These are phyloP conservation scores for Coelastrella sp. DNA, from an alignment of 139 green algal species.

Conservation along the genomic window DNA sequence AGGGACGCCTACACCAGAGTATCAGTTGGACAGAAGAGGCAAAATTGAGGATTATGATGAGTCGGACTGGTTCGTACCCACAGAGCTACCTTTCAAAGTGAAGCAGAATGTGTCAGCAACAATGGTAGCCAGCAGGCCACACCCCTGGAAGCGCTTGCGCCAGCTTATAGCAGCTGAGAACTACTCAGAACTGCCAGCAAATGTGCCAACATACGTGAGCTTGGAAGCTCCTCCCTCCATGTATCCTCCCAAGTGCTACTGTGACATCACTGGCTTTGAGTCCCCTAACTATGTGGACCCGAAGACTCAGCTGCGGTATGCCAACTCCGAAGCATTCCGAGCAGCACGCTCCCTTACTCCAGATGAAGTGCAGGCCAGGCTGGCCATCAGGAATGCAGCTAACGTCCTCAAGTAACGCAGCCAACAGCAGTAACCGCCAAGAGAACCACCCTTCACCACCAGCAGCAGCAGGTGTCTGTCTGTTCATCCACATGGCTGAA, in stretches of 20 bases:
- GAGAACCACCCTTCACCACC: not conserved
- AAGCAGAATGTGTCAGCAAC: constrained; percentile 25
- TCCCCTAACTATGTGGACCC: constrained; percentile 66
- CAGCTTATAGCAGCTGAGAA: constrained; percentile 63
- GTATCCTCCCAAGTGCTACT: constrained; percentile 79
- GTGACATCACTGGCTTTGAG: constrained; percentile 70
- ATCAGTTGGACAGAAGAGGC: constrained; percentile 30
- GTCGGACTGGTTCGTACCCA: constrained; percentile 51
- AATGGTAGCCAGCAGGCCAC: constrained; percentile 21
- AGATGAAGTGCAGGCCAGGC: constrained; percentile 53
- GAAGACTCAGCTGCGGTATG: constrained; percentile 68
- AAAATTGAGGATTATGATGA: constrained; percentile 35
- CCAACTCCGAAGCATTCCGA: constrained; percentile 52
- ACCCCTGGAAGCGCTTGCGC: constrained; percentile 62
- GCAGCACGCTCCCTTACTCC: constrained; percentile 48
- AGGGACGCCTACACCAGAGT: not conserved
- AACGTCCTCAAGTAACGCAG: constrained; percentile 51
- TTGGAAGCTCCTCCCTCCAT: constrained; percentile 72
- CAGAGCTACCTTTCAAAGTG: constrained; percentile 49
- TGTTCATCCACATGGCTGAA: too few relatives aligned
- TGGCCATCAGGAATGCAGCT: constrained; percentile 50
- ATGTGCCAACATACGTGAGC: constrained; percentile 65
- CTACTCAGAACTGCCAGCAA: constrained; percentile 52
- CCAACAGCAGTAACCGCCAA: not conserved
- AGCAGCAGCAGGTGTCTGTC: not conserved